Base-by-base conservation (phyloP, 257 asterid genomes). In the Gardenia jasminoides region DNA sequence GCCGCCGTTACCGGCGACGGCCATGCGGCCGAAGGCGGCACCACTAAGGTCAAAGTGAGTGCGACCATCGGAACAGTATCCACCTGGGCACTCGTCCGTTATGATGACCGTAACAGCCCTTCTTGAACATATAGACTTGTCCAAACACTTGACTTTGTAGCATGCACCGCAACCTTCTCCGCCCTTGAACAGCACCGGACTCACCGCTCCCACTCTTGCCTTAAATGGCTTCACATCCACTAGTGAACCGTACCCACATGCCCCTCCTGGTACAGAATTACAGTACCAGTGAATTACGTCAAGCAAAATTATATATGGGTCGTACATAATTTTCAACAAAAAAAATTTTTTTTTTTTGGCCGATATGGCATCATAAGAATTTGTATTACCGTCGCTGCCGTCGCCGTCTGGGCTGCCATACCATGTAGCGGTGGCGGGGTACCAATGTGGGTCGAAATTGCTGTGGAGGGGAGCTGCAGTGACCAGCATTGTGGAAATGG, bases 161-260 rank as follows among this genome's bases (percentile, higher is more conserved):
- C 99, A 95, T 75, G 97, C 98, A 70, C 99, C 99, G 85, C 99
- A 95, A 1, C 99, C 99, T 81, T 93, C 93, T 67, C 99, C 99
- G 77, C 83, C 89, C 80, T 89, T 91, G 85, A 95, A 95, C 84
- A 93, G 83, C 41, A 92, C 88, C n/a, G 99, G 99, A 70, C 98
- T 91, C 85, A 91, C 98, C 56, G 99, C 98, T 5, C 99, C 99
- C 0, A 95, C 99, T 17, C 99, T 89, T 6, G 99, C 99, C 73
- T 86, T 77, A 82, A 88, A 92, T 54, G 99, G 99, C 85, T 86
- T 93, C 88, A 95, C 99, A 61, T 95, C 97, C 86, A 95, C 99
- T 83, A 95, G 64, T 0, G 97, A 83, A 12, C 99, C 99, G 86
- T 93, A 93, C 33, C 98, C 98, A 76, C 99, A 95, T 56, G 99